phyloP scores from a whole-genome alignment of 352 stramenopile species.

The Globisporangium viniferum region DNA sequence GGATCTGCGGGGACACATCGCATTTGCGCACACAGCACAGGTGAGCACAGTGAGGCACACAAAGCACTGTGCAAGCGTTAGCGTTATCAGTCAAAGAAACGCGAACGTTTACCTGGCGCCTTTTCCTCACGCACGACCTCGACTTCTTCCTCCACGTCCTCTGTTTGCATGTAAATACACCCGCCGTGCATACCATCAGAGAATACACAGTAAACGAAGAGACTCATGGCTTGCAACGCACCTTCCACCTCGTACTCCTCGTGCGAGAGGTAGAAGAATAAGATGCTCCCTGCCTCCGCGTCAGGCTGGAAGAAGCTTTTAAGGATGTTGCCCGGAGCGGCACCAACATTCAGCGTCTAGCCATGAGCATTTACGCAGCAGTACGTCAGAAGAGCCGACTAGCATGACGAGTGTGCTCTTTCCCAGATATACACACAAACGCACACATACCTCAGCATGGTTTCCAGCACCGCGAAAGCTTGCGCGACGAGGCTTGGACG shows the following conservation, averaged over 20 bases:
- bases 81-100: background rate
- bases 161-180: conserved; percentile 16
- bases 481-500: conserved; percentile 24
- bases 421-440: background rate
- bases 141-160: conserved; percentile 81
- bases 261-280: conserved; percentile 76
- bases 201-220: background rate
- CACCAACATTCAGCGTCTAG: conserved; percentile 22
- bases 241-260: conserved; percentile 69
- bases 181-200: background rate
- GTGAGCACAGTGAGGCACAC: background rate
- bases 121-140: conserved; percentile 44
- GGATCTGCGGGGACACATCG: background rate
- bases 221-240: conserved; percentile 3
- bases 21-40: background rate
- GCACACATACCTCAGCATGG: conserved; percentile 31
- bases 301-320: conserved; percentile 58
- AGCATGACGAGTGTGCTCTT: background rate
- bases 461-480: conserved; percentile 30
- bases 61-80: background rate
- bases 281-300: conserved; percentile 54
- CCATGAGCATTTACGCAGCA: background rate
- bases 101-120: conserved; percentile 11
- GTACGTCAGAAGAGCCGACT: background rate
- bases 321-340: conserved; percentile 32